Evolutionary conservation across 345 rosid species (phyloP), one percentile per base, ranked within the genome.

Genomic region (Alliaria petiolata): DNA sequence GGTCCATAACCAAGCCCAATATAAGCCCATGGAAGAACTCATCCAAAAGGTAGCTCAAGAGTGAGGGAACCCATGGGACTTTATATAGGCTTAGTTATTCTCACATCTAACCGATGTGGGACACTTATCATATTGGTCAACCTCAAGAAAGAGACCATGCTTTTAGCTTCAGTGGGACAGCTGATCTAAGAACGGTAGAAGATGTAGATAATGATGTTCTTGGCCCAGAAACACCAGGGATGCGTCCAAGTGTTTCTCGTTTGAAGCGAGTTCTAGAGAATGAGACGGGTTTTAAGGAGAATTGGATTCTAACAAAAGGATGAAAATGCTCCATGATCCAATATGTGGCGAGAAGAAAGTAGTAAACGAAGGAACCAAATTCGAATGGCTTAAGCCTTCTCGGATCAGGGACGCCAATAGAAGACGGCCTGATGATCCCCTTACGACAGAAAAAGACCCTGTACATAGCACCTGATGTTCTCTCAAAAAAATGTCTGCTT

Each of bases 361-460:
- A 62, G 76, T 61, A 63, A 83, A 86, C 69, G 65, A 80, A 46
- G 77, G 82, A 58, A 83, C 86, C 81, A 89, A 89, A 80, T 93
- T 91, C 79, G 98, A 87, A 43, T 93, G 97, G 97, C 97, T 93
- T 76, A 82, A 86, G 43, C 89, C 91, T 75, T 83, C 86, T 53
- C 66, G 56, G 51, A 87, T 90, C 62, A 86, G 81, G 78, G 98
- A 93, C 59, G 88, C 85, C 17, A 89, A 81, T 58, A 78, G 92
- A 75, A 91, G 97, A 77, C 81, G 89, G 51, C 95, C 97, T 56
- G 72, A 63, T 45, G 89, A 93, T 82, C 87, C 96, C 34, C 91
- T 89, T 91, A 81, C 36, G 89, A 93, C 67, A 87, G 77, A n/a
- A n/a, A 71, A 84, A 78, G 80, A 86, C 97, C n/a, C 86, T 91